Percentiles rank a stretch among this genome's conserved stretches.
Evolutionary conservation across 768 basidiomycete species (phyloP).

Genomic region (Clavulina sp.): DNA sequence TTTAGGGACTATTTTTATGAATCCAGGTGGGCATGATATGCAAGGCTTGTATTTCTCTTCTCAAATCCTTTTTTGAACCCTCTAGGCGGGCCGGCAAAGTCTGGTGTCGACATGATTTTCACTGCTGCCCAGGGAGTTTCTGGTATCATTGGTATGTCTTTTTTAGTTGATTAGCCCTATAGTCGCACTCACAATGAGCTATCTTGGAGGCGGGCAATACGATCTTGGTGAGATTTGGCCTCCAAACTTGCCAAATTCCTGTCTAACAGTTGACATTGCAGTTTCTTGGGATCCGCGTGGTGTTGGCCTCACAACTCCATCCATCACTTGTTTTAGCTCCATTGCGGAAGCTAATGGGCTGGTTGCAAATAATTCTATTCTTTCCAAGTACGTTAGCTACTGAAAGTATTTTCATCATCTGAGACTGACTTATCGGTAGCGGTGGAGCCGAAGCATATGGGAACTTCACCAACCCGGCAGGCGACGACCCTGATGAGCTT

Average conservation of each 20-base stretch:
- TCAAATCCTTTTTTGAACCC: too few relatives aligned
- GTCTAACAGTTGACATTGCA: not conserved
- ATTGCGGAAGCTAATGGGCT: not conserved
- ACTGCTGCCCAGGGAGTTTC: not conserved
- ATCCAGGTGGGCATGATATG: not conserved
- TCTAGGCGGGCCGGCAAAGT: not conserved
- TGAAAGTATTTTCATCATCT: too few relatives aligned
- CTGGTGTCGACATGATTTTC: not conserved
- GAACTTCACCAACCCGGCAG: too few relatives aligned
- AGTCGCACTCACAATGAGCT: not conserved
- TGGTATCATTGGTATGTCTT: too few relatives aligned
- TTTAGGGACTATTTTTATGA: not conserved
- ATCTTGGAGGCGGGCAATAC: not conserved
- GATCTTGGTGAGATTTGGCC: not conserved
- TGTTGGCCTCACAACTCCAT: not conserved
- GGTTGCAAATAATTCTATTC: too few relatives aligned
- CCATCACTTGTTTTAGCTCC: not conserved
- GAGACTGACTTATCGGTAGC: too few relatives aligned
- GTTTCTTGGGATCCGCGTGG: conserved; percentile 3
- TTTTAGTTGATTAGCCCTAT: too few relatives aligned
- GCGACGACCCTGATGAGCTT: too few relatives aligned
- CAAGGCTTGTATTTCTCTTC: not conserved
- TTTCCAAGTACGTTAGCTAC: too few relatives aligned
- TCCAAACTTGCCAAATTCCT: not conserved
- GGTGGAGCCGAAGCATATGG: too few relatives aligned